Percentiles rank a stretch among this genome's conserved stretches.
phyloP scores from a whole-genome alignment of 768 basidiomycete genomes.

The Boletus eberwhitei region DNA sequence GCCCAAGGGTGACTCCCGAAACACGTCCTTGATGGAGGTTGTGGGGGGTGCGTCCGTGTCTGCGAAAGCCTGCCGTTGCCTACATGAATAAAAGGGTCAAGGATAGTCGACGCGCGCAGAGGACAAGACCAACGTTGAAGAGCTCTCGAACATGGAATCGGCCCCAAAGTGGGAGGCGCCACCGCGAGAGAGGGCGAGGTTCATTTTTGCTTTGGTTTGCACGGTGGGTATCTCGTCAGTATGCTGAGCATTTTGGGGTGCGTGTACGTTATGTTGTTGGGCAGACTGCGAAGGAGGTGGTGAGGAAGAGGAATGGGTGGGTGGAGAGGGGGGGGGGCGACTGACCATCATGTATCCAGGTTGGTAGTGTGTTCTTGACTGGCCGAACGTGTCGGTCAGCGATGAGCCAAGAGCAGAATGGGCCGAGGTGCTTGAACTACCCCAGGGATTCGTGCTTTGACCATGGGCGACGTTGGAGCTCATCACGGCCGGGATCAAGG shows the following conservation, averaged over 20 bases:
- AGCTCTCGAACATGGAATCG: slow-evolving; percentile 82
- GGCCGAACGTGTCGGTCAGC: slow-evolving; percentile 64
- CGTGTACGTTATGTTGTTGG: slow-evolving; percentile 56
- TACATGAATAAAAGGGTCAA: slow-evolving; percentile 20
- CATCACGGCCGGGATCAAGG: slow-evolving; percentile 11
- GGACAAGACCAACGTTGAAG: slow-evolving; percentile 28
- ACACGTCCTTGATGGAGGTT: slow-evolving; percentile 71
- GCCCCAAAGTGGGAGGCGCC: slow-evolving; percentile 72
- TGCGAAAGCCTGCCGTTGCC: slow-evolving; percentile 58
- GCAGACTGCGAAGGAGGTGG: slow-evolving; percentile 43
- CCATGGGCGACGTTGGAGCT: slow-evolving; percentile 33
- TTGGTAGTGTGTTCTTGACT: slow-evolving; percentile 75
- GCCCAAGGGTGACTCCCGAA: slow-evolving; percentile 45
- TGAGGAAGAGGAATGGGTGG: not conserved
- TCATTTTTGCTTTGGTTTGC: slow-evolving; percentile 79
- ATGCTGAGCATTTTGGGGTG: slow-evolving; percentile 57
- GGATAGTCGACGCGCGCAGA: not conserved
- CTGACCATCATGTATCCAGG: slow-evolving; percentile 78
- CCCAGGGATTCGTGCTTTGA: slow-evolving; percentile 53
- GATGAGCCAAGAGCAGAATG: slow-evolving; percentile 44
- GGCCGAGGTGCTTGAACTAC: slow-evolving; percentile 41
- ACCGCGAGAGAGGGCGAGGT: slow-evolving; percentile 60
- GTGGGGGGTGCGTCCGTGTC: slow-evolving; percentile 83
- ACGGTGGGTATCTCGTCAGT: slow-evolving; percentile 73
- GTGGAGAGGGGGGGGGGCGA: not conserved